A percentile compares a stretch with the other conserved stretches of the same genome.
Conservation (phyloP, 2,329 filamentous ascomycete species). For the Fusarium brachygibbosum region DNA sequence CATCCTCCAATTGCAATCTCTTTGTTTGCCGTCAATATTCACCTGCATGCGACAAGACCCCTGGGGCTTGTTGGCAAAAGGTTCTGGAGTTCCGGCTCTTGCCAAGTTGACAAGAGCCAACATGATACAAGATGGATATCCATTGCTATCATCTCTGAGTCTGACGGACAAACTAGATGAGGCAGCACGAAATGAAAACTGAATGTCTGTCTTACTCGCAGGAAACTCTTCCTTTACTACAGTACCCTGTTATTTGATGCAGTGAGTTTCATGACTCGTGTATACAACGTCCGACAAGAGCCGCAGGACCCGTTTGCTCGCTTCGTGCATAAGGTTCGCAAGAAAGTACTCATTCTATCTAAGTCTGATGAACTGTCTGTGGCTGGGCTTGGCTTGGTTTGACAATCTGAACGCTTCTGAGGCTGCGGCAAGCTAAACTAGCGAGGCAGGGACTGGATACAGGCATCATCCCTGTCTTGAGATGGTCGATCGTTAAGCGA, state of each 20-base stretch:
- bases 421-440: conserved; percentile 28
- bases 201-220: too few relatives aligned
- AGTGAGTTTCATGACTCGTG: conserved; percentile 24
- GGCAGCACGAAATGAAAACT: not conserved
- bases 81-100: not conserved
- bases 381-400: conserved; percentile 21
- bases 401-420: conserved; percentile 24
- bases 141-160: not conserved
- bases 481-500: conserved; percentile 22
- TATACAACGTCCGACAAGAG: conserved; percentile 12
- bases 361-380: conserved; percentile 2
- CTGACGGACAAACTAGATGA: not conserved
- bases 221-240: conserved; percentile 3
- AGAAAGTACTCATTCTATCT: conserved; percentile 5
- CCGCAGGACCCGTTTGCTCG: conserved; percentile 17
- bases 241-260: not conserved
- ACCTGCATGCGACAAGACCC: conserved; percentile 22
- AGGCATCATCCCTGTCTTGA: conserved; percentile 32
- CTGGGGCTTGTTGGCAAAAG: conserved; percentile 12
- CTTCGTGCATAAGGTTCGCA: not conserved
- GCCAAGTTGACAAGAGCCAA: not conserved
- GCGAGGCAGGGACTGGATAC: conserved; percentile 3
- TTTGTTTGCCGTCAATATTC: not conserved
- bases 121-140: not conserved
- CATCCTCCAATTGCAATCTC: conserved; percentile 5